These are phyloP conservation scores for Prosopis cineraria DNA, from an alignment of 306 rosid species.

Conservation along the genomic window DNA sequence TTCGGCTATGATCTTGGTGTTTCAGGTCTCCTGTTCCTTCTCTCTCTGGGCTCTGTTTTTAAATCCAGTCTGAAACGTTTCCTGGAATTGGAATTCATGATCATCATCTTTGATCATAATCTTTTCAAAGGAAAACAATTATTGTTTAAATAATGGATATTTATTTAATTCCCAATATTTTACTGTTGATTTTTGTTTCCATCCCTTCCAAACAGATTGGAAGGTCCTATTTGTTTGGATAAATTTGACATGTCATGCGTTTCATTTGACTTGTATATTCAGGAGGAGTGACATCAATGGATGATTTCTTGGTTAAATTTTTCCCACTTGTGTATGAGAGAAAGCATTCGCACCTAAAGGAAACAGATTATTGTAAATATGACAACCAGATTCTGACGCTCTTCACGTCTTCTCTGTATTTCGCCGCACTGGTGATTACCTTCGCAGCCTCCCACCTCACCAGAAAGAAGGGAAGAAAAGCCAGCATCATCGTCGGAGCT, in stretches of 20 bases:
- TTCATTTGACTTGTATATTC: background rate
- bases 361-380: conserved; percentile 75
- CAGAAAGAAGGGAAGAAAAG: conserved; percentile 57
- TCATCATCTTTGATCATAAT: too few relatives aligned
- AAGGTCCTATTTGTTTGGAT: too few relatives aligned
- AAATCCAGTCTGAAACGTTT: background rate
- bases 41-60: too few relatives aligned
- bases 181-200: too few relatives aligned
- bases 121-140: too few relatives aligned
- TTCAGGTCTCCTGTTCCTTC: conserved; percentile 48
- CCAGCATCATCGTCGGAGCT: conserved; percentile 65
- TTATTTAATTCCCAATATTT: too few relatives aligned
- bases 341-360: conserved; percentile 38
- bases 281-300: conserved; percentile 86
- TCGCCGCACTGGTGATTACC: conserved; percentile 62
- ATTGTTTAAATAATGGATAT: too few relatives aligned
- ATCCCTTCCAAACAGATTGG: too few relatives aligned
- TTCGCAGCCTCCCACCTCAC: conserved; percentile 65
- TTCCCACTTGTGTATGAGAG: conserved; percentile 62
- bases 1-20: conserved; percentile 80
- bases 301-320: conserved; percentile 66
- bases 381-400: conserved; percentile 67
- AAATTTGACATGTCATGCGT: too few relatives aligned
- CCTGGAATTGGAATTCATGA: background rate
- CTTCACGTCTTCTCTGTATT: conserved; percentile 73